These are phyloP conservation scores for Stephanodiscus triporus DNA, from an alignment of 108 stramenopile genomes.

Conservation along the genomic window DNA sequence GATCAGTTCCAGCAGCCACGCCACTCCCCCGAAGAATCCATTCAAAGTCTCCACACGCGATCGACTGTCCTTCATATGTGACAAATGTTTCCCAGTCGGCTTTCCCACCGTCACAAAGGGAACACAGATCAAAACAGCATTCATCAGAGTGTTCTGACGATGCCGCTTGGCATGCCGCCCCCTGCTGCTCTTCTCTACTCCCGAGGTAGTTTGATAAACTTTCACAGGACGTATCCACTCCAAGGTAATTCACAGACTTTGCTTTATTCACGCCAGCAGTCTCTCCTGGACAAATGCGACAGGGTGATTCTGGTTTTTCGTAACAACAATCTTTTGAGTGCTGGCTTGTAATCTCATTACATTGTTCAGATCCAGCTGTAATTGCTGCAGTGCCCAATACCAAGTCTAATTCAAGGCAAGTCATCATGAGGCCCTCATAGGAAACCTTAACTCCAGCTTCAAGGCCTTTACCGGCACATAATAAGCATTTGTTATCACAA, in stretches of 20 bases:
- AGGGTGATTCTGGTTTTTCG: constrained; percentile 42
- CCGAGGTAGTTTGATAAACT: constrained; percentile 52
- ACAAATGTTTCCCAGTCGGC: constrained; percentile 53
- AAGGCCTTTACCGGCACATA: constrained; percentile 45
- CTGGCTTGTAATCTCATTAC: constrained; percentile 28
- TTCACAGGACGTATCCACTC: constrained; percentile 48
- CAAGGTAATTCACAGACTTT: constrained; percentile 41
- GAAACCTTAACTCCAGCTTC: constrained; percentile 50
- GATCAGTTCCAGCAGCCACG: constrained; percentile 42
- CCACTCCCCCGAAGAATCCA: constrained; percentile 41
- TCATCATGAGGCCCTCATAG: constrained; percentile 45
- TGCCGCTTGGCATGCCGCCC: constrained; percentile 32
- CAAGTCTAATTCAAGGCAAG: constrained; percentile 50
- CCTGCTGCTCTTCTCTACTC: constrained; percentile 46
- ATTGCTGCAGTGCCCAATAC: constrained; percentile 31
- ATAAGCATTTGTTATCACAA: constrained; percentile 45
- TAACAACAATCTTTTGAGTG: constrained; percentile 40
- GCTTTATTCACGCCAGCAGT: constrained; percentile 29
- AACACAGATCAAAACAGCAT: constrained; percentile 47
- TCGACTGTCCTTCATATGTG: constrained; percentile 33
- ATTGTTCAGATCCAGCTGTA: constrained; percentile 39
- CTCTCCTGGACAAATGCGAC: constrained; percentile 42
- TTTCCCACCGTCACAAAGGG: constrained; percentile 45
- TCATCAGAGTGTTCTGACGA: constrained; percentile 32
- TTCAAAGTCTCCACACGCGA: constrained; percentile 53